phyloP scores from a whole-genome alignment of 2,329 filamentous ascomycete species.

The Calonectria pteridis region DNA sequence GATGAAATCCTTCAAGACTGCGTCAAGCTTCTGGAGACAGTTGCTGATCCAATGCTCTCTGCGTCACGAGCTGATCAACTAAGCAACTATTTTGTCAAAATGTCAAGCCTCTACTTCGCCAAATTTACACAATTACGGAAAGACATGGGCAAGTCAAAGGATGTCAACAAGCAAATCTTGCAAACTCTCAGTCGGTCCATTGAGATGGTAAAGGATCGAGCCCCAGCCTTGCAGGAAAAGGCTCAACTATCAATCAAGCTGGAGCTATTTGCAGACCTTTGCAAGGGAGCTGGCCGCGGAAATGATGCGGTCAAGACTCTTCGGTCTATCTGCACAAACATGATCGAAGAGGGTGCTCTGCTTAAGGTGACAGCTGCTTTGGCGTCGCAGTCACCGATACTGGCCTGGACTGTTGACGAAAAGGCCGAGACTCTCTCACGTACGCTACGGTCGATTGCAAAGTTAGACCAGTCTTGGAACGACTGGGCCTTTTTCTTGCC shows the following conservation, averaged over 20 bases:
- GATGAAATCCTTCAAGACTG: slow-evolving; percentile 71
- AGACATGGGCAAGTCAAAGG: slow-evolving; percentile 52
- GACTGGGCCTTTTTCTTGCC: slow-evolving; percentile 68
- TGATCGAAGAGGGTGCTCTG: slow-evolving; percentile 70
- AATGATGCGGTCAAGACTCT: slow-evolving; percentile 71
- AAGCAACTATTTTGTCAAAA: slow-evolving; percentile 70
- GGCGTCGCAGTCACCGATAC: slow-evolving; percentile 60
- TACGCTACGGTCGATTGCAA: slow-evolving; percentile 70
- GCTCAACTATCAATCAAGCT: slow-evolving; percentile 74
- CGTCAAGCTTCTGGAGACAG: slow-evolving; percentile 64
- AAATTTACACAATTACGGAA: slow-evolving; percentile 67
- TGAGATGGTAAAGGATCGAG: slow-evolving; percentile 68
- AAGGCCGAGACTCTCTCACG: slow-evolving; percentile 68
- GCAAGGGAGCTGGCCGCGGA: slow-evolving; percentile 63
- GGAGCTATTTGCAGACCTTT: slow-evolving; percentile 74
- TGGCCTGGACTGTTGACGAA: slow-evolving; percentile 66
- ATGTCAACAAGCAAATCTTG: slow-evolving; percentile 58
- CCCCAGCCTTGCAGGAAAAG: slow-evolving; percentile 67
- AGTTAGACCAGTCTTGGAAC: slow-evolving; percentile 67
- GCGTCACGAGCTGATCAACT: slow-evolving; percentile 48
- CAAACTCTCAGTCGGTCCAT: slow-evolving; percentile 74
- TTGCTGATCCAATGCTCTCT: slow-evolving; percentile 56
- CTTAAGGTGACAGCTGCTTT: slow-evolving; percentile 64
- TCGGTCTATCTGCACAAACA: slow-evolving; percentile 70
- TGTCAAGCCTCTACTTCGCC: slow-evolving; percentile 80